Conservation (phyloP, 148 eudicot genomes). For the Limonium bicolor region DNA sequence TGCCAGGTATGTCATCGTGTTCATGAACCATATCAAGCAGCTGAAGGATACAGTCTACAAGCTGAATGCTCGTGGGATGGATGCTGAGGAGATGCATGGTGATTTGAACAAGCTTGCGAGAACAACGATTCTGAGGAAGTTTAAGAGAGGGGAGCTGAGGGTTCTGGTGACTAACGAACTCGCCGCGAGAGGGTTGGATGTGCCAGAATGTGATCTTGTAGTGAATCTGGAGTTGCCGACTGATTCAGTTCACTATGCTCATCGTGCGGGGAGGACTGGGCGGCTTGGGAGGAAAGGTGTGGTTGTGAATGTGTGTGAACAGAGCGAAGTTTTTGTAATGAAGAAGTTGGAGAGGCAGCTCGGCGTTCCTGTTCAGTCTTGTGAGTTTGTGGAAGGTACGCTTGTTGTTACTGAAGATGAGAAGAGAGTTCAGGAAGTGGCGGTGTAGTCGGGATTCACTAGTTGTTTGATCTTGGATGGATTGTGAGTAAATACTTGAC, state of each 20-base stretch:
- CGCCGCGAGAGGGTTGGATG: conserved; percentile 87
- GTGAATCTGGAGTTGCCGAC: conserved; percentile 83
- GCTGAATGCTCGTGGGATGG: conserved; percentile 82
- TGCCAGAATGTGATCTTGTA: conserved; percentile 91
- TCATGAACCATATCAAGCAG: conserved; percentile 81
- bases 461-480: no score
- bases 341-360: conserved; percentile 84
- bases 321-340: conserved; percentile 65
- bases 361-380: conserved; percentile 43
- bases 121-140: conserved; percentile 66
- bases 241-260: conserved; percentile 78
- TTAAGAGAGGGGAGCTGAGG: conserved; percentile 64
- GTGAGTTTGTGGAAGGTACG: conserved; percentile 73
- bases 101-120: conserved; percentile 72
- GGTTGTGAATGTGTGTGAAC: conserved; percentile 80
- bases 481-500: no score
- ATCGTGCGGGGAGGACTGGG: conserved; percentile 93
- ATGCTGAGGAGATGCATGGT: conserved; percentile 79
- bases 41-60: conserved; percentile 74
- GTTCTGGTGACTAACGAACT: conserved; percentile 83
- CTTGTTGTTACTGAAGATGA: conserved; percentile 38
- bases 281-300: conserved; percentile 81
- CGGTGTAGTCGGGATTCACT: not conserved
- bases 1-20: conserved; percentile 66
- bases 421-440: conserved; percentile 4